Percentiles rank a stretch among this genome's conserved stretches.
Evolutionary conservation across 345 rosid species (phyloP).

Genomic region (Citrus sinensis): DNA sequence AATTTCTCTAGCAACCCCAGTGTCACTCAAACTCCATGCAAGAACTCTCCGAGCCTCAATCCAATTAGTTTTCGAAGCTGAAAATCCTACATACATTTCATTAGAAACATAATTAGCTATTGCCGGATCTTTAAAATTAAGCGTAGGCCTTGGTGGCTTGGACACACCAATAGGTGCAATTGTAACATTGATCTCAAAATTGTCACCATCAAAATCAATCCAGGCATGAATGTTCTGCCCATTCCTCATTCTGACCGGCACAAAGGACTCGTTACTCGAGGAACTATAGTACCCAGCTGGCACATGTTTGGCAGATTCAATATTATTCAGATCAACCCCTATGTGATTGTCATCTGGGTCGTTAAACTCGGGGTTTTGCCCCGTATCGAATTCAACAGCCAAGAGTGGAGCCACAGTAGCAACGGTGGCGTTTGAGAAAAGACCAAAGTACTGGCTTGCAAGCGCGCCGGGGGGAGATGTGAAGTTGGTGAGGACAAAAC

Average conservation of each 20-base stretch:
- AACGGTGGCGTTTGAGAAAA: conserved; percentile 46
- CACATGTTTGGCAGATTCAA: conserved; percentile 29
- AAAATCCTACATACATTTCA: conserved; percentile 80
- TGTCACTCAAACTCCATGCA: conserved; percentile 87
- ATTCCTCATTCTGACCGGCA: conserved; percentile 53
- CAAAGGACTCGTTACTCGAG: conserved; percentile 37
- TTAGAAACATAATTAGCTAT: conserved; percentile 74
- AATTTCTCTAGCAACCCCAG: conserved; percentile 53
- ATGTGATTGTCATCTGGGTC: conserved; percentile 70
- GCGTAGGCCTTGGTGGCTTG: conserved; percentile 56
- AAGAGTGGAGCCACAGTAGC: conserved; percentile 53
- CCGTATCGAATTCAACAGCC: conserved; percentile 78
- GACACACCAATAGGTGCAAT: conserved; percentile 67
- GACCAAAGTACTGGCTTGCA: conserved; percentile 74
- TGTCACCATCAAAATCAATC: conserved; percentile 72
- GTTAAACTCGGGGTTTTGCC: conserved; percentile 55
- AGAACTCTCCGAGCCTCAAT: conserved; percentile 63
- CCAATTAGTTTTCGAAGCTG: conserved; percentile 72
- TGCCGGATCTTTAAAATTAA: conserved; percentile 45
- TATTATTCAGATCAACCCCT: conserved; percentile 67
- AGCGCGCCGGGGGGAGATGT: conserved; percentile 69
- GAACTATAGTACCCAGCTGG: conserved; percentile 64
- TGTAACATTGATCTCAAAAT: conserved; percentile 66
- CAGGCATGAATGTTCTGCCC: conserved; percentile 80
- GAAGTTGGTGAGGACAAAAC: conserved; percentile 74